These are phyloP conservation scores for Rutstroemia sp. DNA, from an alignment of 2,329 filamentous ascomycete genomes.

Conservation along the genomic window DNA sequence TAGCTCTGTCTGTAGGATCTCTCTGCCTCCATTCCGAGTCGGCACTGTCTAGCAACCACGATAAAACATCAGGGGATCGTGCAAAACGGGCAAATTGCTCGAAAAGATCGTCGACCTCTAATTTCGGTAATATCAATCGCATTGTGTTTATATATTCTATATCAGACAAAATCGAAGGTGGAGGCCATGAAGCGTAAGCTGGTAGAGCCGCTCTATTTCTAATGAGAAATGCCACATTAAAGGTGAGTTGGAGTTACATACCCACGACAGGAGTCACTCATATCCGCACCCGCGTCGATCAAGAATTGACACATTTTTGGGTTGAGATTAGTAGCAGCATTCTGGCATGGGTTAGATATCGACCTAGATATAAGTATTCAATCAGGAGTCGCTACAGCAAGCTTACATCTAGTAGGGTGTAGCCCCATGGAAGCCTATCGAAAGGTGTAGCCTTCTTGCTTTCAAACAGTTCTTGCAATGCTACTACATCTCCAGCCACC, in stretches of 20 bases:
- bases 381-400: not conserved
- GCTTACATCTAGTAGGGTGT: not conserved
- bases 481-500: not conserved
- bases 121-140: not conserved
- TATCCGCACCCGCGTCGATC: not conserved
- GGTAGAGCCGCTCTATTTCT: too few relatives aligned
- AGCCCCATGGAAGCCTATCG: fast-evolving
- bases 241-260: not conserved
- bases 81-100: too few relatives aligned
- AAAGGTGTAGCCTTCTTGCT: not conserved
- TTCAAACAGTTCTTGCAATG: not conserved
- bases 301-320: not conserved
- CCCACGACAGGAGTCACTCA: not conserved
- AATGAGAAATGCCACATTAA: not conserved
- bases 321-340: not conserved
- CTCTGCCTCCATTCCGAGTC: not conserved
- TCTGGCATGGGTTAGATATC: not conserved
- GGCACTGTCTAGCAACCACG: not conserved
- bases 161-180: fast-evolving
- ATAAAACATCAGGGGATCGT: not conserved
- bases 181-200: too few relatives aligned
- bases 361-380: not conserved
- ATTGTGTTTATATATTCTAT: not conserved
- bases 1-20: not conserved
- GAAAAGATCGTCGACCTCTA: not conserved